phyloP scores from a whole-genome alignment of 495 filamentous ascomycete genomes.

The Delitschia confertaspora region DNA sequence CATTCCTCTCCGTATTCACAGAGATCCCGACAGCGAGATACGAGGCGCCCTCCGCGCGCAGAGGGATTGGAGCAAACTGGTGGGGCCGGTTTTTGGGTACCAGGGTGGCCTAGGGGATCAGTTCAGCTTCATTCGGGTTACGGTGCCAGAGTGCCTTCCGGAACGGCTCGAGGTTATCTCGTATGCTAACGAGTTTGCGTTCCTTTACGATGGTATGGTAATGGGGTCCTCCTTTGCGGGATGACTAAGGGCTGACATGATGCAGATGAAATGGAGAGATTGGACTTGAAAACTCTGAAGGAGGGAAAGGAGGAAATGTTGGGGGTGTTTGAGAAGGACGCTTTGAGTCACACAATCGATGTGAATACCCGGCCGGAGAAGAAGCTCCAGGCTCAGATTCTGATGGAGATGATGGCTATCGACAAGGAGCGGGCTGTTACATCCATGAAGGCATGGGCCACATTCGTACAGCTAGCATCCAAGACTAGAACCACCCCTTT shows the following conservation, averaged over 20 bases:
- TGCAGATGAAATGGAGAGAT: slow-evolving; percentile 11
- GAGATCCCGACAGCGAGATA: slow-evolving; percentile 15
- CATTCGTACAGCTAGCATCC: slow-evolving; percentile 5
- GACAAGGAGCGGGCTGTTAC: neutral
- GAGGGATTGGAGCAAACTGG: slow-evolving; percentile 31
- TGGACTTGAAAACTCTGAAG: neutral
- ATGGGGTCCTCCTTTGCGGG: neutral
- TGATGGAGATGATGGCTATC: slow-evolving; percentile 6
- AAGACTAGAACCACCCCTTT: neutral
- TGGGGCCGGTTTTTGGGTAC: slow-evolving; percentile 23
- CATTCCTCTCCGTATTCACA: slow-evolving; percentile 2
- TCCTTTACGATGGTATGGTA: slow-evolving; percentile 39
- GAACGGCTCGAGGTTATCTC: slow-evolving; percentile 38
- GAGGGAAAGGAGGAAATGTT: slow-evolving; percentile 3
- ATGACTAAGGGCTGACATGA: neutral
- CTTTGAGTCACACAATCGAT: neutral
- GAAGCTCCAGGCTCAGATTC: slow-evolving; percentile 1
- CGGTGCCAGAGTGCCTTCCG: slow-evolving; percentile 36
- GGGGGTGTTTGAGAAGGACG: slow-evolving; percentile 1
- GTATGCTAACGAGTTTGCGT: slow-evolving; percentile 40
- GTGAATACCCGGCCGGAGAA: slow-evolving; percentile 1
- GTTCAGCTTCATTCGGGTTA: slow-evolving; percentile 25
- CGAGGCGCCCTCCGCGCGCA: slow-evolving; percentile 26
- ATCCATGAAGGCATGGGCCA: slow-evolving; percentile 6
- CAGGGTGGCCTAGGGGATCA: slow-evolving; percentile 27